Evolutionary conservation across 805 yeast species (phyloP).

Genomic region (Cyberlindnera mrakii): DNA sequence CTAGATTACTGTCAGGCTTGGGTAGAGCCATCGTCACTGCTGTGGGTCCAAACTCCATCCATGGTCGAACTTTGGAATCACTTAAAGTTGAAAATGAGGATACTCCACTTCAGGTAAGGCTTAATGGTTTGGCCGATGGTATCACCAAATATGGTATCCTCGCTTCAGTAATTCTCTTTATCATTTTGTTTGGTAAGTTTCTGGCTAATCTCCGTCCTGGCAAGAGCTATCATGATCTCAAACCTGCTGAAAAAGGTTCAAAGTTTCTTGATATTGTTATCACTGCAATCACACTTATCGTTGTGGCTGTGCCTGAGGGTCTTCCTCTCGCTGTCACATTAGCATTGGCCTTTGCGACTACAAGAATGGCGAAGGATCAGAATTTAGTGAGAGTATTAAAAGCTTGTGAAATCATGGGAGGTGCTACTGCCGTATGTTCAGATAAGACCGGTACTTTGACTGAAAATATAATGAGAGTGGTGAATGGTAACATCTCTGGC

Average conservation of each 20-base stretch:
- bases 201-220: slow-evolving; percentile 53
- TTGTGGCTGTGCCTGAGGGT: slow-evolving; percentile 99
- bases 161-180: slow-evolving; percentile 76
- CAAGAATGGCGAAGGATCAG: slow-evolving; percentile 95
- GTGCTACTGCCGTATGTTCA: slow-evolving; percentile 94
- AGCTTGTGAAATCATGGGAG: slow-evolving; percentile 98
- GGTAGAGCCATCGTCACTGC: slow-evolving; percentile 86
- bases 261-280: slow-evolving; percentile 80
- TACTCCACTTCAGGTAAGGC: slow-evolving; percentile 84
- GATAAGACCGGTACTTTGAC: slow-evolving; percentile 98
- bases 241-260: slow-evolving; percentile 75
- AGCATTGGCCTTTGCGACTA: slow-evolving; percentile 96
- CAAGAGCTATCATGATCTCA: slow-evolving; percentile 36
- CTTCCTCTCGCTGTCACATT: slow-evolving; percentile 95
- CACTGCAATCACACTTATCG: slow-evolving; percentile 87
- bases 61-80: slow-evolving; percentile 87
- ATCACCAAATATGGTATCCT: slow-evolving; percentile 91
- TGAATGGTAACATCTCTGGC: slow-evolving; percentile 63
- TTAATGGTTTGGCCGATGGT: slow-evolving; percentile 80
- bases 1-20: slow-evolving; percentile 79
- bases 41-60: slow-evolving; percentile 83
- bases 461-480: slow-evolving; percentile 89
- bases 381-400: slow-evolving; percentile 89
- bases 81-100: slow-evolving; percentile 69
- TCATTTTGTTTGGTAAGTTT: slow-evolving; percentile 74